These are phyloP conservation scores for Apiospora sp. DNA, from an alignment of 2,329 filamentous ascomycete species.

Conservation along the genomic window DNA sequence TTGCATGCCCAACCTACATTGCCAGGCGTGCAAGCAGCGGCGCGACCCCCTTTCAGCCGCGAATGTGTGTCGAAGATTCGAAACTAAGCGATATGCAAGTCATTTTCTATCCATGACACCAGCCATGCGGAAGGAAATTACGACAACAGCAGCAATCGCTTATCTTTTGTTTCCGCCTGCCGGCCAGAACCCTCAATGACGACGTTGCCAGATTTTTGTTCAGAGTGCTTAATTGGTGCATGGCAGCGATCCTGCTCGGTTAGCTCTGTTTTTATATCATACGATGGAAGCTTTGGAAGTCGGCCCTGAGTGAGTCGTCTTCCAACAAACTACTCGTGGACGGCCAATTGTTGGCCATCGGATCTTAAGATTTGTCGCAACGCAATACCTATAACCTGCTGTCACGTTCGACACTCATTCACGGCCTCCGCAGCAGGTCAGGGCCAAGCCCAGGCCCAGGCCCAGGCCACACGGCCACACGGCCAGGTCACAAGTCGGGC, in stretches of 20 bases:
- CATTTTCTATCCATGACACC: slow-evolving; percentile 9
- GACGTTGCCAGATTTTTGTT: neutral
- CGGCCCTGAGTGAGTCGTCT: neutral
- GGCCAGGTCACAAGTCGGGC: neutral
- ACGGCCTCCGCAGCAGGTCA: neutral
- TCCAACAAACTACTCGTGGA: too few relatives aligned
- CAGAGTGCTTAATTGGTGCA: neutral
- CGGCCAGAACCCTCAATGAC: neutral
- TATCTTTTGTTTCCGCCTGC: neutral
- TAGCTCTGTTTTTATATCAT: neutral
- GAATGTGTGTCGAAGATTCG: slow-evolving; percentile 18
- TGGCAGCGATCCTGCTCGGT: neutral
- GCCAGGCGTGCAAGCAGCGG: neutral
- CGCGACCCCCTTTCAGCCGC: neutral
- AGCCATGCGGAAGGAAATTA: slow-evolving; percentile 17
- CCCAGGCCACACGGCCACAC: neutral
- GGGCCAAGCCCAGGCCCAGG: neutral
- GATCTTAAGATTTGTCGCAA: neutral
- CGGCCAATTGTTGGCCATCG: neutral
- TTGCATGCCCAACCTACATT: neutral
- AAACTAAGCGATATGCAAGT: slow-evolving; percentile 22
- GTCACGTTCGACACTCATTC: neutral
- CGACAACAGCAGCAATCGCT: slow-evolving; percentile 9
- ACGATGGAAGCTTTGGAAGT: neutral
- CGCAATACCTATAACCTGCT: neutral